Evolutionary conservation across 805 yeast species (phyloP), one percentile per base, ranked within the genome.

Genomic region (Ogataea chonburiensis): DNA sequence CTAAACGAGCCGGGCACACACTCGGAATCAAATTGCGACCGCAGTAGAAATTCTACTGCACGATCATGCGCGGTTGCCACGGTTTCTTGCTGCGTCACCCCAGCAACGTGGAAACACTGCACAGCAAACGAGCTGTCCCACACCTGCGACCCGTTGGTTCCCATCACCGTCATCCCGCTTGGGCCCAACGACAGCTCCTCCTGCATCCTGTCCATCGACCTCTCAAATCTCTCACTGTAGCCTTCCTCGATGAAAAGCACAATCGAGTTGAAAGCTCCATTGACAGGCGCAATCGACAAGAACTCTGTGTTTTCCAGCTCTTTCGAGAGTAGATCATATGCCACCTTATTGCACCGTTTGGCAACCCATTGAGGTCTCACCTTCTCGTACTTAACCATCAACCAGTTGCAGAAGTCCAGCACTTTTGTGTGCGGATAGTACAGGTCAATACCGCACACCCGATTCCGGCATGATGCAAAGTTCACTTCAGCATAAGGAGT

Each of bases 101-200:
- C 96, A 0, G 95, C 85, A 52, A 74, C 66, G 42, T 86, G 79
- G 44, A 77, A 73, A 52, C 86, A 86, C 56, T 93, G 98, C 17
- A 93, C 68, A 38, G 86, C 83, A 64, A 93, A 91, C 0, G 97
- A 89, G 17, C 81, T 80, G 60, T 93, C 99, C 98, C 99, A 93
- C 1, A 83, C 89, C 62, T 93, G 99, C 0, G 86, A 86, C 16
- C 99, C 99, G 60, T 93, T 93, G 0, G 99, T 93, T 3, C 99
- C 99, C 86, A 84, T 86, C 38, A 86, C 83, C 2, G 91, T 76
- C 79, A 93, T 72, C 4, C 99, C 99, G 55, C 83, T 84, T 0
- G 88, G 84, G 0, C 96, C 94, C 64, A 83, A 81, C 61, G 85
- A 88, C 34, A 87, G 52, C 23, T 78, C 79, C 50, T 93, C 97